Evolutionary conservation across 495 filamentous ascomycete species (phyloP), one percentile per base, ranked within the genome.

Genomic region (Penicillium egyptiacum): DNA sequence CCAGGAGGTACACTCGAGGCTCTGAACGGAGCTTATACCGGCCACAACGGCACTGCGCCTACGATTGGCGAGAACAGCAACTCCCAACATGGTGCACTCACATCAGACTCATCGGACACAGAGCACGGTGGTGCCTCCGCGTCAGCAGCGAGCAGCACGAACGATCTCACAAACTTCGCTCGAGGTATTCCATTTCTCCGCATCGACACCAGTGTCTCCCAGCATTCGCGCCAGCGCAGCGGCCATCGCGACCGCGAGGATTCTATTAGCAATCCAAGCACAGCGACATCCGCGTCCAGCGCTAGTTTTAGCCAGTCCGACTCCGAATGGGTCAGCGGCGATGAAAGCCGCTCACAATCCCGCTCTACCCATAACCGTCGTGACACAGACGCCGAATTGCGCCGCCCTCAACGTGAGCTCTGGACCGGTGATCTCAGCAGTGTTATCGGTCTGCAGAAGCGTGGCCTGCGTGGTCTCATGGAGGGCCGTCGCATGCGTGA

Each of bases 381-480:
- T 25, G 69, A 66, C 44, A 76, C 75, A 2, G 70, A 77, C 50
- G 61, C 65, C 6, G 63, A 64, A 17, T n/a, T 68, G 26, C 55
- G 57, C 35, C 64, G 64, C 9, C 63, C 66, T 11, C 62, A 70
- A 46, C 62, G 67, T 41, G 88, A 91, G 62, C 78, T 93, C 20
- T 96, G 92, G 92, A 81, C 77, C 12, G 88, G 93, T 12, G 87
- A 92, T 66, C 63, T 96, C 26, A 96, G 91, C 70, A 89, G 89
- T 49, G 93, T 97, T n/a, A 95, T 98, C 55, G 94, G 94, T 0
- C 63, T 98, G 55, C 94, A 98, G 78, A 98, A 98, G 76, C 79
- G 94, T 33, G 94, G 94, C 0, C 66, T 98, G 54, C 83, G 92
- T 46, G 94, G 94, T 0, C 70, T 98, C 67, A 96, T 98, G 94